Base-by-base conservation (phyloP, 192 early-diverging fungal genomes). In the Backusella liffmaniae region DNA sequence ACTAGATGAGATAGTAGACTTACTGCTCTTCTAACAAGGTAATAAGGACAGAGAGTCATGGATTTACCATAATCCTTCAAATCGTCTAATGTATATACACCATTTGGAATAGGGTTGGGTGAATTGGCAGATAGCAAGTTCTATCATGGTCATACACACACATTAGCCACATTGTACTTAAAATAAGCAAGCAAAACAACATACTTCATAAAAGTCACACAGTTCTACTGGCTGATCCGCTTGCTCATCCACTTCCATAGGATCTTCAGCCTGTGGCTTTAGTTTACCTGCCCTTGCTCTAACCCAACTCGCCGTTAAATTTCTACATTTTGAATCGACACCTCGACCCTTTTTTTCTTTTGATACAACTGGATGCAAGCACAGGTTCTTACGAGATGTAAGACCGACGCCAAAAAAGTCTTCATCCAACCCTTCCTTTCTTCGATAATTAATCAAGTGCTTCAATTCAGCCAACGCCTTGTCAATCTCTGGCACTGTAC, bases 401-500 rank as follows among this genome's bases (percentile, higher is more conserved):
- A 99, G 82, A 3, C 98, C 98, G 5, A 99, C 82, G 4, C 93
- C 97, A 32, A 99, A 83, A 85, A 98, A 98, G 30, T 89, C 80
- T 56, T 97, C 95, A 23, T 91, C 82, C 3, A 88, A 78, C 1
- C 93, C 94, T 34, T 91, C 82, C 51, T 80, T 79, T 78, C 81
- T 85, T 18, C 98, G 84, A 82, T 96, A 99, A 41, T 86, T 92
- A 76, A 97, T 93, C 79, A 99, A 77, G 26, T 96, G 88, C 79
- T 96, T 93, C 73, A 99, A 88, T 88, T 99, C 98, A 5, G 94
- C 94, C 62, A 99, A 83, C 2, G 97, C 97, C 84, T 99, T 99
- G 83, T 99, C 98, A 73, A 99, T 99, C 77, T 99, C 98, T 9
- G 98, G 98, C 21, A 99, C 97, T 4, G 98, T 99, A 80, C 98